Base-by-base conservation (phyloP, 2,329 filamentous ascomycete genomes). In the Apiospora aurea region DNA sequence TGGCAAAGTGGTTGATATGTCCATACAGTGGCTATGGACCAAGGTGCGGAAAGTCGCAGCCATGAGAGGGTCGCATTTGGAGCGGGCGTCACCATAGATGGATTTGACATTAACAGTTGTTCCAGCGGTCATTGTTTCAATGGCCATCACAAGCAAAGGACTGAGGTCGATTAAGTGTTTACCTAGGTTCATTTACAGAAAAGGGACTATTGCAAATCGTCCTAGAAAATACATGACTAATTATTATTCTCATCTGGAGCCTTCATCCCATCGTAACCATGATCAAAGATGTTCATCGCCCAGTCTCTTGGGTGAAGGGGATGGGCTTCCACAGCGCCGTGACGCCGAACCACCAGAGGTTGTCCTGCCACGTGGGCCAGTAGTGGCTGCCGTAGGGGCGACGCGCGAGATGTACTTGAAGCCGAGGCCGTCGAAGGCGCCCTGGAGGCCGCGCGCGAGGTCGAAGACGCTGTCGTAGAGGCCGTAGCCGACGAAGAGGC, bases 401-500 rank as follows among this genome's bases (percentile, higher is more conserved):
- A 68, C 66, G 41, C 44, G 41, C 26, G 66, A 68, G 41, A 68
- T 68, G 66, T 68, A 68, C 41, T 68, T 3, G 43, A 68, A 68
- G 29, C 24, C 66, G 14, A 68, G 44, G 6, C 24, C 44, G 44
- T 68, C 66, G 13, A 68, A 68, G 66, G 77, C 77, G n/a, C 72
- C 73, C 74, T 78, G 75, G 67, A 79, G 29, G 14, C 76, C 76
- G 29, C 72, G 68, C 10, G 74, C 76, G 46, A 69, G 64, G 14
- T 75, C 72, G 71, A 79, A 75, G 14, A 76, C 74, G 69, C 74
- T 76, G 69, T 79, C 78, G 72, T 79, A 79, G 57, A 78, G 69
- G 1, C 77, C 78, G 71, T 77, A 79, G 18, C 75, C 75, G 24
- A 79, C 74, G 68, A 79, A 78, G 43, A 78, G 47, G 7, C 78